A percentile compares a stretch with the other conserved stretches of the same genome.
Conservation (phyloP, 768 basidiomycete genomes). For the Trametes punicea region DNA sequence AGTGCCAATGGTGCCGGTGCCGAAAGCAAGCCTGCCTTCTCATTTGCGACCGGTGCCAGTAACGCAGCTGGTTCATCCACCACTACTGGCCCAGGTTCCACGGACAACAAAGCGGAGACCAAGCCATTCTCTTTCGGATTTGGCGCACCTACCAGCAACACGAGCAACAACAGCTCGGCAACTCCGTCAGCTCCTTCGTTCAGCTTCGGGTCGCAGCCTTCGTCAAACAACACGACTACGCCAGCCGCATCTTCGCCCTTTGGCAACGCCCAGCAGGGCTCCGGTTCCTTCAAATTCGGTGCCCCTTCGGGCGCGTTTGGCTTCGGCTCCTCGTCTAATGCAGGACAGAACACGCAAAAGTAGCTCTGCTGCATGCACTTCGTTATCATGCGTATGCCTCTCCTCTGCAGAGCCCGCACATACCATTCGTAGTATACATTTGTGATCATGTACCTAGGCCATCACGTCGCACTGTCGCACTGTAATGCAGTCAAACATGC, state of each 20-base stretch:
- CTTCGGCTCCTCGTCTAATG: constrained; percentile 9
- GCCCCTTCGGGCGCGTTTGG: constrained; percentile 2
- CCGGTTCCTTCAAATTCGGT: constrained; percentile 13
- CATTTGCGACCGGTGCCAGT: constrained; percentile 11
- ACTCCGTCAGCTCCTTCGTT: constrained; percentile 5
- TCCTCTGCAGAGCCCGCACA: background rate
- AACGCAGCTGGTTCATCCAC: background rate
- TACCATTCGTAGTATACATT: background rate
- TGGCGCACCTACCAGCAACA: constrained; percentile 4
- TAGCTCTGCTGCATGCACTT: constrained; percentile 10
- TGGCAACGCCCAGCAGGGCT: background rate
- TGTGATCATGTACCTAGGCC: constrained; percentile 11
- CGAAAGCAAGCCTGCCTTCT: constrained; percentile 14
- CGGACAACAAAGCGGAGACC: background rate
- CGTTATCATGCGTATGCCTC: background rate
- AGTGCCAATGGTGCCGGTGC: background rate
- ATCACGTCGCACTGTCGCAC: background rate
- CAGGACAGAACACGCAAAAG: constrained; percentile 20
- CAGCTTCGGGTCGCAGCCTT: constrained; percentile 10
- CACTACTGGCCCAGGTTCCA: background rate
- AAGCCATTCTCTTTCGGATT: constrained; percentile 18
- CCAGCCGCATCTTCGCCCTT: constrained; percentile 13
- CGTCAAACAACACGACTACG: background rate
- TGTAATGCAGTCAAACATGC: constrained; percentile 2
- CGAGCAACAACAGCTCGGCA: constrained; percentile 1